Conservation (phyloP, 257 asterid species). For the Rehmannia glutinosa region DNA sequence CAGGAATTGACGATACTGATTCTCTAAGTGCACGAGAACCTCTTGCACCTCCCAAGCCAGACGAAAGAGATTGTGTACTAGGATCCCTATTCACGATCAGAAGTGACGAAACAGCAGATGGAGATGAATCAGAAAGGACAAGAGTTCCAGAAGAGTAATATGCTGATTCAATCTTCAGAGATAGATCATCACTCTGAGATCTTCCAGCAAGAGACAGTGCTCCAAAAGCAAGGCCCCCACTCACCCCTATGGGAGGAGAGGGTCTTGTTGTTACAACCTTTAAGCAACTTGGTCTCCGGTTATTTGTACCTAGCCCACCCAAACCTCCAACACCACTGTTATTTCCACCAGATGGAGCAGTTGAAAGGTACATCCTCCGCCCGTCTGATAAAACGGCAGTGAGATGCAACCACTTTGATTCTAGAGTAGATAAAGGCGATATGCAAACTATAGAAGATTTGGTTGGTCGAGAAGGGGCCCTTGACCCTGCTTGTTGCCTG, state of each 20-base stretch:
- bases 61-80: slow-evolving; percentile 56
- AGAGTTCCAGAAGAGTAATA: slow-evolving; percentile 78
- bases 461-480: slow-evolving; percentile 55
- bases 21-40: slow-evolving; percentile 88
- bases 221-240: slow-evolving; percentile 80
- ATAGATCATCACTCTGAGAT: slow-evolving; percentile 79
- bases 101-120: slow-evolving; percentile 80
- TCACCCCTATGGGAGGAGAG: slow-evolving; percentile 89
- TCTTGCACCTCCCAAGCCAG: slow-evolving; percentile 67
- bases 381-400: slow-evolving; percentile 95
- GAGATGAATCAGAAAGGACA: slow-evolving; percentile 89
- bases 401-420: slow-evolving; percentile 94
- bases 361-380: slow-evolving; percentile 93
- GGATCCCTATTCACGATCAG: slow-evolving; percentile 79
- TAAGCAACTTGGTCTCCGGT: slow-evolving; percentile 73
- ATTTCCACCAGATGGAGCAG: slow-evolving; percentile 76
- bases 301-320: slow-evolving; percentile 47
- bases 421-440: slow-evolving; percentile 78
- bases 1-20: slow-evolving; percentile 73
- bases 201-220: slow-evolving; percentile 76
- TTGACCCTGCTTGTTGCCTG: slow-evolving; percentile 70
- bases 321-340: slow-evolving; percentile 63
- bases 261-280: slow-evolving; percentile 96
- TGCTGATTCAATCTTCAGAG: slow-evolving; percentile 87
- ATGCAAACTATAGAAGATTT: slow-evolving; percentile 80